Base-by-base conservation (phyloP, 2,329 filamentous ascomycete species). In the Pseudocercospora pini-densiflorae region DNA sequence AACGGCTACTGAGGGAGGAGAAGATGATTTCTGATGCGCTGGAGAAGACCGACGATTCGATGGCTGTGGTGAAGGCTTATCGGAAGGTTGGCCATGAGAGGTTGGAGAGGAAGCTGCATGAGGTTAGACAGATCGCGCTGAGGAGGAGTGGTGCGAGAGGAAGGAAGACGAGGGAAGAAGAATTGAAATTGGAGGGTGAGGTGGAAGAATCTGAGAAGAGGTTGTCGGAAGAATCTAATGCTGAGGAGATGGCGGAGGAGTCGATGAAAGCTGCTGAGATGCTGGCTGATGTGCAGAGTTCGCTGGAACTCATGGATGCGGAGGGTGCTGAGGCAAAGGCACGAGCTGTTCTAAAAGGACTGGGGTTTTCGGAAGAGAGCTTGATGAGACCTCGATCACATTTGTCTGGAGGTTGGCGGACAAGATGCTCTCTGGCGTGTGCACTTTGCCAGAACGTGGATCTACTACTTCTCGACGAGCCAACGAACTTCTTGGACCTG, bases 401-500 rank as follows among this genome's bases (percentile, higher is more conserved):
- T 40, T 82, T 96, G 1, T 95, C 92, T 0, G 92, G 93, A 6
- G 93, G 81, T 0, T 83, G 81, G 81, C 74, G 73, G 58, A 83
- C 81, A 24, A 74, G 81, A 12, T 81, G 79, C 57, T 77, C 77
- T 51, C 76, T 83, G 10, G 82, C 81, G 2, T 79, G 78, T 2
- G 87, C 88, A 0, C 82, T 96, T 3, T 86, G 92, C 0, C 90
- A 93, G 68, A 87, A 90, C 7, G 87, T 89, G 0, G 92, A 96
- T 70, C 87, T 96, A 2, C 83, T 96, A 65, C 89, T 96, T 59
- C 86, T 96, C 1, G 92, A 96, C 76, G 92, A 96, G 76, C 93
- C 93, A 0, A 96, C 92, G 36, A 96, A 96, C 75, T 96, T 92
- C 75, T 85, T 96, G 1, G 92, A 96, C 74, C 82, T 96, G 0